Evolutionary conservation across 2,329 filamentous ascomycete species (phyloP).

Genomic region (Coleophoma eucalyptorum): DNA sequence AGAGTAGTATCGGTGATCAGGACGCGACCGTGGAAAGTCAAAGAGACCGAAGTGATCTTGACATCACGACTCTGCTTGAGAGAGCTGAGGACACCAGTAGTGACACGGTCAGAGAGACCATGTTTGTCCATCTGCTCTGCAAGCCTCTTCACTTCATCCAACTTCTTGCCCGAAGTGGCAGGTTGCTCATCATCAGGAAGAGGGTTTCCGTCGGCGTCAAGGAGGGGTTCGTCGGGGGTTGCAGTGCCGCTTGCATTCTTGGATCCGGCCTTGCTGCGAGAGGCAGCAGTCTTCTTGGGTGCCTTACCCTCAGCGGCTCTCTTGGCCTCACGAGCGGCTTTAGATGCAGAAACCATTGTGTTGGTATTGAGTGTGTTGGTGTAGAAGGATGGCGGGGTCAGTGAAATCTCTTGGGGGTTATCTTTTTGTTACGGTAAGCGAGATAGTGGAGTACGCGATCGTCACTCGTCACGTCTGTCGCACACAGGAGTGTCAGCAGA

Average conservation of each 20-base stretch:
- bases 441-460: background rate
- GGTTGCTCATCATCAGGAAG: conserved; percentile 56
- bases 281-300: conserved; percentile 73
- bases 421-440: background rate
- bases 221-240: conserved; percentile 66
- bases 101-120: conserved; percentile 95
- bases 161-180: conserved; percentile 68
- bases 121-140: conserved; percentile 93
- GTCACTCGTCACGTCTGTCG: background rate
- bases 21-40: conserved; percentile 97
- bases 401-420: background rate
- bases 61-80: conserved; percentile 84
- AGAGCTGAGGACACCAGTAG: conserved; percentile 91
- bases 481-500: too few species aligned
- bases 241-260: conserved; percentile 61
- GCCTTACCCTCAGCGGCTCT: conserved; percentile 69
- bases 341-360: conserved; percentile 65
- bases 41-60: conserved; percentile 89
- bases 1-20: conserved; percentile 91
- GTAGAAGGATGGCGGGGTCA: background rate
- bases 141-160: conserved; percentile 80
- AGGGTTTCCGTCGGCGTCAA: conserved; percentile 58
- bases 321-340: conserved; percentile 70
- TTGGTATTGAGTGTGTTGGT: conserved; percentile 8
- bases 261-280: conserved; percentile 61